Conservation (phyloP, 1,284 basidiomycete species). For the Chalciporus sp. region DNA sequence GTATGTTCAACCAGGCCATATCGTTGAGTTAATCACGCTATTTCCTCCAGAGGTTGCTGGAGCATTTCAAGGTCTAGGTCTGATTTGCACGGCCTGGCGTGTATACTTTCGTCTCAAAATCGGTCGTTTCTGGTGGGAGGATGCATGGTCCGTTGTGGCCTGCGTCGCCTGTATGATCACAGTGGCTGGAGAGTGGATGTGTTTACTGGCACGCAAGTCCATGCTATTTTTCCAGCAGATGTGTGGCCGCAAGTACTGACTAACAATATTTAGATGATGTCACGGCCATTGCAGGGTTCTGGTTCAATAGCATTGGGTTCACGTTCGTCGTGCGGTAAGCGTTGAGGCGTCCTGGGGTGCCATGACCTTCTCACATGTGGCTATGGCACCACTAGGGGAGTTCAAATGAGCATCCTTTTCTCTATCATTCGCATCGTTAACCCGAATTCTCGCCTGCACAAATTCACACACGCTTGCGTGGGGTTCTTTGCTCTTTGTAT, state of each 20-base stretch:
- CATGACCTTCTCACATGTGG: background rate
- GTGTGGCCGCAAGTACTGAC: background rate
- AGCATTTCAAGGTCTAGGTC: conserved; percentile 18
- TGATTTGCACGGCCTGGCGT: conserved; percentile 22
- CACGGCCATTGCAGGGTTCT: conserved; percentile 8
- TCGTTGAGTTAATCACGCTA: background rate
- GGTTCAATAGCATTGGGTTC: conserved; percentile 14
- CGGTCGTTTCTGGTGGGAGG: conserved; percentile 30
- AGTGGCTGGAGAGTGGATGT: conserved; percentile 17
- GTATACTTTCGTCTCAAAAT: conserved; percentile 25
- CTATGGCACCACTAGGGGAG: conserved; percentile 1
- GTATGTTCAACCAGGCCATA: background rate
- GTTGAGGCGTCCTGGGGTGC: background rate
- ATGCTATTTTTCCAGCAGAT: background rate
- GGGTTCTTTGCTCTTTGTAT: conserved; percentile 16
- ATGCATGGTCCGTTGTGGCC: conserved; percentile 16
- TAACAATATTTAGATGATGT: conserved; percentile 4
- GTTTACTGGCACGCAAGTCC: conserved; percentile 9
- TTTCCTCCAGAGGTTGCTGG: conserved; percentile 7
- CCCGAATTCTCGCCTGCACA: conserved; percentile 10
- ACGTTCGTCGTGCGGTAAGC: conserved; percentile 15
- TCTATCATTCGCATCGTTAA: conserved; percentile 23
- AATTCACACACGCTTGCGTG: conserved; percentile 13
- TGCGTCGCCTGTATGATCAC: conserved; percentile 14
- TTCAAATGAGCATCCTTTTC: conserved; percentile 16